A percentile compares a stretch with the other conserved stretches of the same genome.
phyloP scores from a whole-genome alignment of 164 flowering plant genomes.

The Amborella trichopoda region DNA sequence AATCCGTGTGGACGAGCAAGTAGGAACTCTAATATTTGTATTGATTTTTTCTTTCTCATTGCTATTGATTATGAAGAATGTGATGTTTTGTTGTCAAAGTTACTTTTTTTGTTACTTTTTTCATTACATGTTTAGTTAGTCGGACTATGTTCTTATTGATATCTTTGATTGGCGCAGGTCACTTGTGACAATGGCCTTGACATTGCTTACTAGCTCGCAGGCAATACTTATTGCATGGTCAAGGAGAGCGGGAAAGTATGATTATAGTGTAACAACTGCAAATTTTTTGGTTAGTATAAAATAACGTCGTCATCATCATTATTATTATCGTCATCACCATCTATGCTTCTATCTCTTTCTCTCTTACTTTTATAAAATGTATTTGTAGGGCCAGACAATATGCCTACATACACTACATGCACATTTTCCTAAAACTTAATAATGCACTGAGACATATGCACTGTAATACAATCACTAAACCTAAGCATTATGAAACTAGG shows the following conservation, averaged over 20 bases:
- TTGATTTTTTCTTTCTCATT: background rate
- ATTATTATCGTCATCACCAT: too few species aligned
- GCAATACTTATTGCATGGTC: constrained; percentile 98
- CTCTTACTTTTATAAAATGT: too few species aligned
- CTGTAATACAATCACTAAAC: too few species aligned
- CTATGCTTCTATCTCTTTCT: too few species aligned
- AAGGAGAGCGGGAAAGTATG: constrained; percentile 95
- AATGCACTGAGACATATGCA: too few species aligned
- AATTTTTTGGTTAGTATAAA: constrained; percentile 65
- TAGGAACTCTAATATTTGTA: constrained; percentile 17
- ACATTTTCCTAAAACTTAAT: too few species aligned
- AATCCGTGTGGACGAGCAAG: constrained; percentile 69
- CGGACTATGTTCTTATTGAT: too few species aligned
- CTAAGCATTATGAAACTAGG: too few species aligned
- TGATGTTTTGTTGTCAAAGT: background rate
- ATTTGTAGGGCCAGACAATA: too few species aligned
- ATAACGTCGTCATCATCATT: too few species aligned
- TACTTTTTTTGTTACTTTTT: background rate
- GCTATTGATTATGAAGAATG: constrained; percentile 24
- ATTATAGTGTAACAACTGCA: constrained; percentile 95
- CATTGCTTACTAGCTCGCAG: constrained; percentile 92
- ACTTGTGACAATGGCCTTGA: constrained; percentile 67
- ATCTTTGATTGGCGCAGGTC: constrained; percentile 46
- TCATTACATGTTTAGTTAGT: too few species aligned
- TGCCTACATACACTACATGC: too few species aligned